phyloP scores from a whole-genome alignment of 176 grass and related monocot species.

The Ananas comosus region DNA sequence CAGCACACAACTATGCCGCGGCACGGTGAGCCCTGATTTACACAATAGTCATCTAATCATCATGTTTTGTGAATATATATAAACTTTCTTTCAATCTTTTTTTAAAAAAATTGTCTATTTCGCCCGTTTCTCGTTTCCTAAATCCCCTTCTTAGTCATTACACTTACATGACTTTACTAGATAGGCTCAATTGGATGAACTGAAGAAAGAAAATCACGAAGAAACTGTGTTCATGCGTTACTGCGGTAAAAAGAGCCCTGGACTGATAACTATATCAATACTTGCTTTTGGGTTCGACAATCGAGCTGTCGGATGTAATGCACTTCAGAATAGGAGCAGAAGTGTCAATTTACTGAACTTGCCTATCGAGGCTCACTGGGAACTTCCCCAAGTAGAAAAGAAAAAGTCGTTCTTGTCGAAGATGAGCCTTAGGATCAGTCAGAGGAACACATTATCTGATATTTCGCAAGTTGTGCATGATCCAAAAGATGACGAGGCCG shows the following conservation, averaged over 20 bases:
- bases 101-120: not conserved
- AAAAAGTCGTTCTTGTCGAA: conserved; percentile 36
- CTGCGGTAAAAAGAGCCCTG: not conserved
- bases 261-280: not conserved
- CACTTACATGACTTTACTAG: not conserved
- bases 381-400: conserved; percentile 23
- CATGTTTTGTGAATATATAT: no score
- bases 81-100: no score
- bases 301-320: not conserved
- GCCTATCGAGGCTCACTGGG: conserved; percentile 45
- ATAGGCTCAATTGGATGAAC: not conserved
- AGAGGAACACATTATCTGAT: conserved; percentile 37
- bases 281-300: not conserved
- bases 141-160: not conserved
- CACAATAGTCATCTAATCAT: no score
- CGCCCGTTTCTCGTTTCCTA: not conserved
- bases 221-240: not conserved
- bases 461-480: conserved; percentile 40
- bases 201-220: not conserved
- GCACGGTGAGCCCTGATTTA: no score
- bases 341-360: conserved; percentile 13
- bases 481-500: conserved; percentile 47
- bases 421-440: conserved; percentile 68
- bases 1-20: no score
- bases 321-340: not conserved